Evolutionary conservation across 441 rosid species (phyloP), one percentile per base, ranked within the genome.

Genomic region (Croton setiger): DNA sequence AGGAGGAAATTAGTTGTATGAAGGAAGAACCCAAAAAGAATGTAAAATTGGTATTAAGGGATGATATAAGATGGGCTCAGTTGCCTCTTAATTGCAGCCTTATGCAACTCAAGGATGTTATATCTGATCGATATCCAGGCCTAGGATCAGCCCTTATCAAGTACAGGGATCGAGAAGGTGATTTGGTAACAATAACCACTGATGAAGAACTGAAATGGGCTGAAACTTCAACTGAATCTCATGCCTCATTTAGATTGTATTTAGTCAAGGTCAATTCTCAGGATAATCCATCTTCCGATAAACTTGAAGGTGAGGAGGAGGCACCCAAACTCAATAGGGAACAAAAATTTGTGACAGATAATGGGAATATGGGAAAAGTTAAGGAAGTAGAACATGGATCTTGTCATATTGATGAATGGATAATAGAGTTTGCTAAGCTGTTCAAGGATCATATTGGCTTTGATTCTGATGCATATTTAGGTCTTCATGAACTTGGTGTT

Each of bases 401-500:
- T 20, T 69, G 70, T 54, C 81, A 80, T 71, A 78, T 84, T 62
- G 98, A 92, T 69, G 89, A 85, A 73, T 95, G 99, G 99, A 83
- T 95, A 68, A 77, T 85, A 64, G 86, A 86, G 79, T 95, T 92
- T 79, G 97, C 98, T 5, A 87, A 83, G 66, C 69, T 95, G 72
- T 95, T 95, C 76, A 90, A 91, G 83, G 86, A 89, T 57, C 89
- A 92, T 76, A 93, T 88, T 14, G 99, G 98, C 49, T 85, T 89
- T 52, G 97, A 90, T 72, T 89, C 98, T 58, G 96, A 92, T 86
- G 82, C 88, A 6, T 92, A 83, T 74, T 75, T 95, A 80, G 84
- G 88, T 81, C 96, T 95, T 76, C 98, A 89, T 72, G 90, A 89
- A 72, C 83, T 90, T 69, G 98, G 98, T 41, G 84, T 95, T 88